Percentiles rank a stretch among this genome's conserved stretches.
phyloP scores from a whole-genome alignment of 306 rosid species.

The Astragalus membranaceus region DNA sequence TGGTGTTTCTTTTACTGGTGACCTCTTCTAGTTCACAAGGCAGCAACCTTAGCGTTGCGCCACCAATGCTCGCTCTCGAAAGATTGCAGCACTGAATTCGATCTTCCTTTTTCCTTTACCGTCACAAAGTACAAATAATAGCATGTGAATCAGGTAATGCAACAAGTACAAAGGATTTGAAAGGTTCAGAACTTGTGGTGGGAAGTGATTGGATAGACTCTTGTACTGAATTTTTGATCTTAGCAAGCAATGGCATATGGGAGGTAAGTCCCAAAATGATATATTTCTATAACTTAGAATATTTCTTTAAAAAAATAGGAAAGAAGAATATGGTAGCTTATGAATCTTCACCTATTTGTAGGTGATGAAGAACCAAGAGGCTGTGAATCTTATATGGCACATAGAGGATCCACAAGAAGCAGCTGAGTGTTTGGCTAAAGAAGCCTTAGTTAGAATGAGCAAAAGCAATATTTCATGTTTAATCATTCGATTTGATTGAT shows the following conservation, averaged over 20 bases:
- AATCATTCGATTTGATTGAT: conserved; percentile 70
- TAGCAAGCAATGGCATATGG: conserved; percentile 84
- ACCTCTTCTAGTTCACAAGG: not conserved
- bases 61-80: not conserved
- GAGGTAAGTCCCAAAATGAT: conserved; percentile 41
- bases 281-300: too few relatives aligned
- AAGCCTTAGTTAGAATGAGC: conserved; percentile 70
- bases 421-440: conserved; percentile 76
- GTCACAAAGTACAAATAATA: not conserved
- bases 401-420: conserved; percentile 77
- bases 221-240: conserved; percentile 61
- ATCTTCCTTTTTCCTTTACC: not conserved
- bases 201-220: conserved; percentile 44
- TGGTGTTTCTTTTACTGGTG: not conserved
- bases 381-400: conserved; percentile 71
- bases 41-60: not conserved
- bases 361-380: conserved; percentile 90
- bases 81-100: not conserved
- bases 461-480: conserved; percentile 66
- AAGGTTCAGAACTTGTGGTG: conserved; percentile 48
- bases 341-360: conserved; percentile 12
- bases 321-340: not conserved
- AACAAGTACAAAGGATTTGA: conserved; percentile 16
- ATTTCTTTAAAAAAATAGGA: not conserved
- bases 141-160: conserved; percentile 18